Percentiles rank a stretch among this genome's conserved stretches.
phyloP scores from a whole-genome alignment of 2,329 filamentous ascomycete species.

The Penicillium expansum region DNA sequence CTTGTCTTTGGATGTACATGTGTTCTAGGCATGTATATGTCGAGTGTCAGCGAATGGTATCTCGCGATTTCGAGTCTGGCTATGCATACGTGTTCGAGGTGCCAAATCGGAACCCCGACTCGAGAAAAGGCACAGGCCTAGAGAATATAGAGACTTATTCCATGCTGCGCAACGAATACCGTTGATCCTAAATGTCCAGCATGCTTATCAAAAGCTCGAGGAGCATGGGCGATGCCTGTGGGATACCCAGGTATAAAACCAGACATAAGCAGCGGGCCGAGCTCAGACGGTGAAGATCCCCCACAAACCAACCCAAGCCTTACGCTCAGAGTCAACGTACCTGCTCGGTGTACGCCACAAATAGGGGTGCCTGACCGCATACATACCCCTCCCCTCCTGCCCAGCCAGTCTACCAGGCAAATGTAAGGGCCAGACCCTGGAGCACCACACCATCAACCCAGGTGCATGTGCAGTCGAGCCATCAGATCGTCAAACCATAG shows the following conservation, averaged over 20 bases:
- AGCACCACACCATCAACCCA: neutral
- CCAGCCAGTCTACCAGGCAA: neutral
- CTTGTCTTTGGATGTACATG: neutral
- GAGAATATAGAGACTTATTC: neutral
- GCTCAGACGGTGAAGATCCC: neutral
- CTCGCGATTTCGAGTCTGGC: too few relatives aligned
- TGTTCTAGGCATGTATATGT: neutral
- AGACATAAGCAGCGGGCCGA: slow-evolving; percentile 1
- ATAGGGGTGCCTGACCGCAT: neutral
- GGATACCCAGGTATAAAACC: neutral
- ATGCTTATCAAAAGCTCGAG: neutral
- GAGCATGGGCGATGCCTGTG: neutral
- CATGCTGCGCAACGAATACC: too few relatives aligned
- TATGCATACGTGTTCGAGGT: neutral
- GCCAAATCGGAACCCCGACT: neutral
- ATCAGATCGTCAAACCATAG: neutral
- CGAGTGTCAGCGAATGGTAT: neutral
- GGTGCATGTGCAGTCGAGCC: neutral
- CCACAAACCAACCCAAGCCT: neutral
- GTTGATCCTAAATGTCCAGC: neutral
- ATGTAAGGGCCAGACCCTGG: neutral
- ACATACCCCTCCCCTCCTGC: neutral
- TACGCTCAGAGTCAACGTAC: neutral
- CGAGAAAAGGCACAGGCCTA: neutral
- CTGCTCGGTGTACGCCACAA: neutral